phyloP scores from a whole-genome alignment of 2,329 filamentous ascomycete species.

The Clarireedia homoeocarpa region DNA sequence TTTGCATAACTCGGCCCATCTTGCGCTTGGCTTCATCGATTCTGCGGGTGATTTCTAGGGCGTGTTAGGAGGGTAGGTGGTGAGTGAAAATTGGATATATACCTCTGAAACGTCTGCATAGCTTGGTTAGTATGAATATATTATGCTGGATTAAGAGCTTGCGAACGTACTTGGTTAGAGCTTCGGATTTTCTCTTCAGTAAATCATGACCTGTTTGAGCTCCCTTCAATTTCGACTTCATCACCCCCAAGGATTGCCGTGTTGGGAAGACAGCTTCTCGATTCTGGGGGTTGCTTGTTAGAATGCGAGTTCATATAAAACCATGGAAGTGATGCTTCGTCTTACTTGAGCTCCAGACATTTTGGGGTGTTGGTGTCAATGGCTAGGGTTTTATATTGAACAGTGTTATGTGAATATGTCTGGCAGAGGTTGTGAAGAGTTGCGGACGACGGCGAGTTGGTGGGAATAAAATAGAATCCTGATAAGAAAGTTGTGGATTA shows the following conservation, averaged over 20 bases:
- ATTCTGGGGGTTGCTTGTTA: slow-evolving; percentile 49
- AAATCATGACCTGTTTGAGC: slow-evolving; percentile 87
- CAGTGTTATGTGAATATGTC: not conserved
- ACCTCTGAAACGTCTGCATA: slow-evolving; percentile 77
- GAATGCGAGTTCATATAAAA: not conserved
- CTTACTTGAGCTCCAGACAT: slow-evolving; percentile 48
- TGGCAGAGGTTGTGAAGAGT: not conserved
- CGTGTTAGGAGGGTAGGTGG: slow-evolving; percentile 3
- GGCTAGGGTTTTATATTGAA: not conserved
- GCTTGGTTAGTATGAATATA: slow-evolving; percentile 19
- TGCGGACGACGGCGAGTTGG: not conserved
- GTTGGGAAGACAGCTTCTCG: slow-evolving; percentile 96
- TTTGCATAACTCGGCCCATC: slow-evolving; percentile 99
- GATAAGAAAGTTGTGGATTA: slow-evolving; percentile 10
- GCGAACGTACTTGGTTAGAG: slow-evolving; percentile 76
- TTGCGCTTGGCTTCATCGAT: slow-evolving; percentile 99
- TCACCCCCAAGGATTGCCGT: slow-evolving; percentile 89
- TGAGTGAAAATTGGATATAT: slow-evolving; percentile 24
- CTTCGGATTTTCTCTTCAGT: slow-evolving; percentile 96
- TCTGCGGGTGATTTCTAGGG: slow-evolving; percentile 82
- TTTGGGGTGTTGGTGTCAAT: slow-evolving; percentile 17
- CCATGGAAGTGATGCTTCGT: slow-evolving; percentile 11
- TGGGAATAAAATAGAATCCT: not conserved
- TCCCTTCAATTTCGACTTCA: slow-evolving; percentile 97
- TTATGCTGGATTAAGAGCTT: slow-evolving; percentile 4